phyloP scores from a whole-genome alignment of 2,329 filamentous ascomycete genomes.

The Septoria petroselini region DNA sequence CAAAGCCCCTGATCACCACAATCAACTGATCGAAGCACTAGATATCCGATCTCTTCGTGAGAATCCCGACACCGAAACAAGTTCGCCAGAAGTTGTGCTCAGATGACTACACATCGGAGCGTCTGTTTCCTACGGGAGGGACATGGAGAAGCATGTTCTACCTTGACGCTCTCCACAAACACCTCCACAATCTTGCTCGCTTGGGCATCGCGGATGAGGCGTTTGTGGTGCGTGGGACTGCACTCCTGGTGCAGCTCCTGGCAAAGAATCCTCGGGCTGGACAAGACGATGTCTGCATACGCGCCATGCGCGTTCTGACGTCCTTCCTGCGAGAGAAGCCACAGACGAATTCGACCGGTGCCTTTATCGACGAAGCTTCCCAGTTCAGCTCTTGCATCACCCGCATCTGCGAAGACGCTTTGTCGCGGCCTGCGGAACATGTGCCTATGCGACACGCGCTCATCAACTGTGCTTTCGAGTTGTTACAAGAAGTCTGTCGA shows the following conservation, averaged over 20 bases:
- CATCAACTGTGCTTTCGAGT: slow-evolving; percentile 7
- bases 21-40: no score
- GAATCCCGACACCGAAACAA: slow-evolving; percentile 41
- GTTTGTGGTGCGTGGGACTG: slow-evolving; percentile 32
- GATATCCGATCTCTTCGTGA: slow-evolving; percentile 65
- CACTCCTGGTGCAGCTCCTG: slow-evolving; percentile 29
- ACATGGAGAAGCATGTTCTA: slow-evolving; percentile 68
- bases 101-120: slow-evolving; percentile 51
- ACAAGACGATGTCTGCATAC: slow-evolving; percentile 14
- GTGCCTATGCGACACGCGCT: slow-evolving; percentile 3
- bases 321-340: slow-evolving; percentile 31
- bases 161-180: slow-evolving; percentile 62
- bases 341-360: slow-evolving; percentile 20
- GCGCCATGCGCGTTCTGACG: slow-evolving; percentile 24
- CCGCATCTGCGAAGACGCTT: slow-evolving; percentile 21
- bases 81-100: slow-evolving; percentile 55
- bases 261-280: slow-evolving; percentile 22
- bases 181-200: slow-evolving; percentile 45
- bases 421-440: slow-evolving; percentile 1
- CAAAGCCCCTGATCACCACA: background rate
- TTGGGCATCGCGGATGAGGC: slow-evolving; percentile 31
- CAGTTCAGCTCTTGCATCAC: slow-evolving; percentile 25
- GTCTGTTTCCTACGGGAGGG: slow-evolving; percentile 66
- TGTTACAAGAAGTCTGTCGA: slow-evolving; percentile 20
- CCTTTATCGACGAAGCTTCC: slow-evolving; percentile 27